Percentiles rank a stretch among this genome's conserved stretches.
These are phyloP conservation scores for Microdochium trichocladiopsis DNA, from an alignment of 2,329 filamentous ascomycete species.

Conservation along the genomic window DNA sequence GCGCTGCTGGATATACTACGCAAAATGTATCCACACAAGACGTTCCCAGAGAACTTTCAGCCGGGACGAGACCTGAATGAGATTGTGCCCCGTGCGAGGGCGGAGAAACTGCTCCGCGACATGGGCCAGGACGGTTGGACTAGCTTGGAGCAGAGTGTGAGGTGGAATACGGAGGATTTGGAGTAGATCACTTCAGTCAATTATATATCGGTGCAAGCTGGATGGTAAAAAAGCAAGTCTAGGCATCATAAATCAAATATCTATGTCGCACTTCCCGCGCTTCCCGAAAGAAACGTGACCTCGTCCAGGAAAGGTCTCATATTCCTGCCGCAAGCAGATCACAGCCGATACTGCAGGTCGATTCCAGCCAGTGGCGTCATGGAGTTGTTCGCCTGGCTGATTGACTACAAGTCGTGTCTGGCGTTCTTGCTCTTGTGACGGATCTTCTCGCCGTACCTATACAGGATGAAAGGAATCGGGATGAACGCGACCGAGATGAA, in stretches of 20 bases:
- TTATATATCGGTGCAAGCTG: too few relatives aligned
- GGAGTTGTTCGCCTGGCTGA: too few relatives aligned
- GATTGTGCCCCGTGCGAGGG: constrained; percentile 10
- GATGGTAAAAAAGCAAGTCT: too few relatives aligned
- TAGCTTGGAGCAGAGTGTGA: constrained; percentile 9
- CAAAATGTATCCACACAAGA: constrained; percentile 8
- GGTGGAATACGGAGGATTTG: constrained; percentile 5
- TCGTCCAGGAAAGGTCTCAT: too few relatives aligned
- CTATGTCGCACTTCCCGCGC: too few relatives aligned
- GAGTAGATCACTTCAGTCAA: too few relatives aligned
- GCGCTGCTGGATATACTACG: constrained; percentile 22
- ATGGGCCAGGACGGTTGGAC: constrained; percentile 12
- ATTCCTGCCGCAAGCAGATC: too few relatives aligned
- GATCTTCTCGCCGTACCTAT: constrained; percentile 11
- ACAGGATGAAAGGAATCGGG: constrained; percentile 13
- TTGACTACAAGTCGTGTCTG: constrained; percentile 14
- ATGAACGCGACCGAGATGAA: constrained; percentile 14
- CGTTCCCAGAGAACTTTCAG: constrained; percentile 7
- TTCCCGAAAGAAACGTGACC: too few relatives aligned
- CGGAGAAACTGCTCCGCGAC: constrained; percentile 9
- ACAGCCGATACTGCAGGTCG: too few relatives aligned
- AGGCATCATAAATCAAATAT: too few relatives aligned
- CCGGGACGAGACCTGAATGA: constrained; percentile 5
- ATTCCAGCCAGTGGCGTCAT: too few relatives aligned
- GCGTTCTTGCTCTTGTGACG: constrained; percentile 13